Base-by-base conservation (phyloP, 352 stramenopile genomes). In the Pythium guiyangense region DNA sequence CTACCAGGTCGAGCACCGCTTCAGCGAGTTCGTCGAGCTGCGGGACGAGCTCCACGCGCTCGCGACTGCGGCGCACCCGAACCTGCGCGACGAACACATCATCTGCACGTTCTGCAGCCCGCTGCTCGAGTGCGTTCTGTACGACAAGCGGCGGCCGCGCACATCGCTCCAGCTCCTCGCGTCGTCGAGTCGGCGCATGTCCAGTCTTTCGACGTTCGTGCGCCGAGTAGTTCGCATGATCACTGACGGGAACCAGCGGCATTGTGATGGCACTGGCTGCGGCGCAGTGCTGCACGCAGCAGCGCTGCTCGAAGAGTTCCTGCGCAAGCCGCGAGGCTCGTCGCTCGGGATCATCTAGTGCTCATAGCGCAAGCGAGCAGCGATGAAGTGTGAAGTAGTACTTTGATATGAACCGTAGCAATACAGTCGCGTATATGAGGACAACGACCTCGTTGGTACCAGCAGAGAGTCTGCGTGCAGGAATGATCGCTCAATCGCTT, bases 1-100 rank as follows among this genome's bases (percentile, higher is more conserved):
- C 58, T 83, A 76, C 53, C 65, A 67, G 11, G 69, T 89, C 34
- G 64, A 86, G 54, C 67, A 69, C 9, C 76, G 76, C 35, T 89
- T 84, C 61, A 79, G 68, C 22, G 74, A 89, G 43, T 89, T 89
- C 43, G 26, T 51, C 14, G 46, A 51, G 12, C 46, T 51, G 14
- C 46, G 46, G 25, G 25, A 37, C 8, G 46, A 14, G 26, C 46
- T 51, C 26, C 25, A 15, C 15, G 11, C 26, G 2, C 15, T 37
- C 26, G 25, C 25, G 46, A 50, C 0, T 37, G 31, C 31, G 12
- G 31, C 31, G 4, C 31, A 37, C 31, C 6, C 31, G 6, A 37
- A 9, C 31, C 31, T 11, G 4, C 29, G 45, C 45, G 15, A 12
- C 25, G 11, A 14, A 17, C 22, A 37, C 46, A 18, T 22, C 26